Conservation (phyloP, 2,329 filamentous ascomycete species). For the Metarhizium humberi region DNA sequence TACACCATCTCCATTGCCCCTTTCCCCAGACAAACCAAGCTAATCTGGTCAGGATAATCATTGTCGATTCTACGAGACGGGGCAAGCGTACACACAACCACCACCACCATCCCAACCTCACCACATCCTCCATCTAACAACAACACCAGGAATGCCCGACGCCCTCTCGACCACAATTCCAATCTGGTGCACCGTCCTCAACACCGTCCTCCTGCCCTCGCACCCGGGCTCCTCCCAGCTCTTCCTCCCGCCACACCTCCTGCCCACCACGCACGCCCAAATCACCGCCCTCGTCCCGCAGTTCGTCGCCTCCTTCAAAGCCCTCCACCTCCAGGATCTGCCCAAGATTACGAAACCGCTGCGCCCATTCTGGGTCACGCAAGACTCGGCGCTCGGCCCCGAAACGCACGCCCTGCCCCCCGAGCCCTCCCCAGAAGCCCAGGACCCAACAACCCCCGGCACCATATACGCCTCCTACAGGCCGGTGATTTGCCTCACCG, state of each 20-base stretch:
- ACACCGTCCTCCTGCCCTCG: constrained; percentile 64
- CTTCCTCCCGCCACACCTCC: constrained; percentile 61
- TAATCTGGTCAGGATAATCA: constrained; percentile 48
- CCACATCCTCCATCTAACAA: background rate
- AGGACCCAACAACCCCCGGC: constrained; percentile 7
- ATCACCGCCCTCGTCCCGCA: constrained; percentile 53
- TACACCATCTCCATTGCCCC: background rate
- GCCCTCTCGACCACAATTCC: constrained; percentile 89
- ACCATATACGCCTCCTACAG: constrained; percentile 49
- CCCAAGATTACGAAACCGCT: constrained; percentile 60
- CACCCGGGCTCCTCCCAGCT: constrained; percentile 40
- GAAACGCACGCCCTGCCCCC: too few relatives aligned
- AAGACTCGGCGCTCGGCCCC: constrained; percentile 40
- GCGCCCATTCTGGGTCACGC: constrained; percentile 71
- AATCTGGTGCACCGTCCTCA: constrained; percentile 86
- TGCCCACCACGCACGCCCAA: constrained; percentile 66
- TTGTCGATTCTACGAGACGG: constrained; percentile 86
- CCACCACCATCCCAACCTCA: background rate
- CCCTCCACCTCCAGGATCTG: constrained; percentile 50
- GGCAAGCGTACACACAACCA: constrained; percentile 59
- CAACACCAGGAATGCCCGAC: constrained; percentile 68
- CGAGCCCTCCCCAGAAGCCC: constrained; percentile 4
- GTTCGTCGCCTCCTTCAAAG: constrained; percentile 42
- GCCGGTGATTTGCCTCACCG: constrained; percentile 76
- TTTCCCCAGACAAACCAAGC: background rate